These are phyloP conservation scores for Phytophthora citricola DNA, from an alignment of 352 stramenopile species.

Conservation along the genomic window DNA sequence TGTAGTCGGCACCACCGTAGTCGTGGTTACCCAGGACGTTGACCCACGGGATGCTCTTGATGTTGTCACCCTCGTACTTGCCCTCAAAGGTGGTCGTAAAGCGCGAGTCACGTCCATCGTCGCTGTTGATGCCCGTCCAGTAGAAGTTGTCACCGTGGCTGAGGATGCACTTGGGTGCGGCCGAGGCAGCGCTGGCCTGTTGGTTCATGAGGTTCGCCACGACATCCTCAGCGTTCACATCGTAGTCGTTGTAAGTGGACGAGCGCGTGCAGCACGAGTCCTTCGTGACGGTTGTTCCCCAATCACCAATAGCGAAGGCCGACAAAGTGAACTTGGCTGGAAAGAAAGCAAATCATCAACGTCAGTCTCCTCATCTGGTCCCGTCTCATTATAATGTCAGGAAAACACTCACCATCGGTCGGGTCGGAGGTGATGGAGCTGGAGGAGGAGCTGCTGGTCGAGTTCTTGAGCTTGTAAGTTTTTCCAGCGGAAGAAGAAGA, in stretches of 20 bases:
- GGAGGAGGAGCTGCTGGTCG: constrained; percentile 26
- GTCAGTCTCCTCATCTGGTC: constrained; percentile 15
- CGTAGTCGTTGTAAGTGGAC: constrained; percentile 63
- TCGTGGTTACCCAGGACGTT: constrained; percentile 81
- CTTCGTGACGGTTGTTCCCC: constrained; percentile 62
- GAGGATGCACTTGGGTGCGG: constrained; percentile 63
- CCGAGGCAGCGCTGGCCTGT: constrained; percentile 39
- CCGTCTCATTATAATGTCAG: constrained; percentile 12
- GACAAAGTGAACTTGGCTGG: constrained; percentile 52
- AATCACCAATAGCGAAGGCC: constrained; percentile 77
- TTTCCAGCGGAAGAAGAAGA: constrained; percentile 25
- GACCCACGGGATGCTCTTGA: constrained; percentile 61
- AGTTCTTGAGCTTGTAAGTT: constrained; percentile 37
- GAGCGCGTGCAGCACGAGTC: constrained; percentile 80
- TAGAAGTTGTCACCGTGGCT: constrained; percentile 81
- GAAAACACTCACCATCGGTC: constrained; percentile 37
- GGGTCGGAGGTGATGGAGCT: constrained; percentile 60
- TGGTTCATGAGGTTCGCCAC: constrained; percentile 71
- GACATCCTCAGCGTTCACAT: constrained; percentile 72
- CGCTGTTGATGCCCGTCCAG: constrained; percentile 63
- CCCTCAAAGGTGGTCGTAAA: constrained; percentile 66
- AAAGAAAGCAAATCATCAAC: constrained; percentile 12
- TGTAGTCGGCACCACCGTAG: constrained; percentile 66
- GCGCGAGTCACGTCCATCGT: constrained; percentile 47
- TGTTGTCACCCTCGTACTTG: constrained; percentile 57